Evolutionary conservation across 2,329 filamentous ascomycete species (phyloP), one percentile per base, ranked within the genome.

Genomic region (Penicillium carneum): DNA sequence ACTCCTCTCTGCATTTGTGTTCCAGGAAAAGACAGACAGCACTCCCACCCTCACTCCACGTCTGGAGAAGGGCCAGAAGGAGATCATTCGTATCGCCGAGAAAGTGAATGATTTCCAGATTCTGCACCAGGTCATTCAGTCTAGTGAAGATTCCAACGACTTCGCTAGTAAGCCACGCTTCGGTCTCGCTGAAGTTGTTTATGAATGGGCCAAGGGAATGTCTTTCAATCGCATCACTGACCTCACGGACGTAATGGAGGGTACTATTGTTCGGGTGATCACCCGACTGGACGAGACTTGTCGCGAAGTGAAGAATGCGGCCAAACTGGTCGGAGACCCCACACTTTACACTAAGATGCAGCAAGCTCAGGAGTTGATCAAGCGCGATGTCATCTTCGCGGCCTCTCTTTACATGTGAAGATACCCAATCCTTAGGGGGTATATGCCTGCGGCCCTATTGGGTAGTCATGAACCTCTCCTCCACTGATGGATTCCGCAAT

Each of bases 151-250:
- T 74, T 90, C 89, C 60, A 97, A 96, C 71, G 94, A 98, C 77
- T 97, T 97, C 73, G 90, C 91, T 38, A 92, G 88, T 62, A 86
- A 89, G 57, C 92, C 93, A 1, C 86, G 94, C 10, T 99, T 99
- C 74, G 95, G 94, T 1, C 85, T 99, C 58, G 93, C 97, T 75
- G 95, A 99, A 78, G 95, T 99, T 0, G 96, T 99, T 36, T 97
- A 98, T 76, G 95, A 99, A 78, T 99, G 95, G 95, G 95, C 95
- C 10, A 84, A 92, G 51, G 95, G 95, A 29, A 98, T 98, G 92
- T 94, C 91, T 54, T 99, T 99, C 84, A 96, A 96, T 79, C 94
- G 95, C 67, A 99, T 99, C 69, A 98, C 94, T 0, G 91, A 94
- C 68, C 81, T 99, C 74, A 99, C 95, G 8, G 94, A 98, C 76